Evolutionary conservation across 176 grass and related monocot genomes (phyloP), one percentile per base, ranked within the genome.

Genomic region (Zea luxurians): DNA sequence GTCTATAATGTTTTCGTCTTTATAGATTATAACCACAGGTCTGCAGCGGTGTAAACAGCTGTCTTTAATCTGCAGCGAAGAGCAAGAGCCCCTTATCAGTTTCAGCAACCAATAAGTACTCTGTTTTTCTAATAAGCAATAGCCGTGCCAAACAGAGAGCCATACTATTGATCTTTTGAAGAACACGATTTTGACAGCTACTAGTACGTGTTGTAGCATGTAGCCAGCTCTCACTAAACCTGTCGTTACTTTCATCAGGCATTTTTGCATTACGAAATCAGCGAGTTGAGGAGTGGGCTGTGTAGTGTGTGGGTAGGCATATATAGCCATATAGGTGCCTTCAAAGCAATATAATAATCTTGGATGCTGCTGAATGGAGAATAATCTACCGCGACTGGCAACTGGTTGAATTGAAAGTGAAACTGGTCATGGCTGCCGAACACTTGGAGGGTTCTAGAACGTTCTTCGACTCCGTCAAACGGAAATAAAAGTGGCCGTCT

Each of bases 391-490:
- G 42, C 42, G 27, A 36, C 60, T n/a, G 66, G 3, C 38, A 1
- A 40, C 52, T n/a, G 53, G 53, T 20, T 20, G 55, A 59, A 59
- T 20, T 58, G 54, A 58, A 57, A 58, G 36, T 27, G 57, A 81
- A 63, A 62, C 15, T 35, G 10, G 76, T 78, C 62, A 54, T 66
- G 48, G 35, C 44, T 42, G 36, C 80, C 17, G 45, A 80, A 74
- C 44, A 52, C 49, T 27, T 27, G 27, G 27, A 10, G 53, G 10
- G 54, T 79, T 88, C 86, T 76, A 49, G 77, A 88, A 84, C 82
- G 49, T 84, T 80, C 64, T 4, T 58, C 54, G 5, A 2, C 4
- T 12, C 10, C 49, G 82, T 84, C 86, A 44, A 60, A 81, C 17
- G 5, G 82, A 84, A 66, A 15, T 8, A 0, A 15, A 15, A 0